Evolutionary conservation across 306 rosid species (phyloP), one percentile per base, ranked within the genome.

Genomic region (Aeschynomene evenia): DNA sequence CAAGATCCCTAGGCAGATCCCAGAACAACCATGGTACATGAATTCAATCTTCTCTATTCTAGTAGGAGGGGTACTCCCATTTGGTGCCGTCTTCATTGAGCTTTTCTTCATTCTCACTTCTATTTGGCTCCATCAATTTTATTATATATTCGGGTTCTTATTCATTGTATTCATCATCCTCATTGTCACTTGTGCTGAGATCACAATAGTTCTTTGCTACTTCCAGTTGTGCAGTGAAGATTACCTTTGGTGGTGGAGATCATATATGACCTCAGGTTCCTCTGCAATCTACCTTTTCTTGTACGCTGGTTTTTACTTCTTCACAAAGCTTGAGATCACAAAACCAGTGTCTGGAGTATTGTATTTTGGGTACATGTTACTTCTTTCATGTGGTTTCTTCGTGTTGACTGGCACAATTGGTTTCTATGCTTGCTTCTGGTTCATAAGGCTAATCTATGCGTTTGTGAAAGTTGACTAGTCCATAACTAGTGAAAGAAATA

Each of bases 221-320:
- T 93, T 93, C 96, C 98, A 90, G 82, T 82, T 92, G n/a, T 92
- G 96, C 76, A 86, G 98, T 31, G 98, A 92, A 79, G 96, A 92
- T 75, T 92, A 92, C 80, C 80, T 26, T 15, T 92, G 98, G 98
- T 92, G 98, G 98, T 92, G 98, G 98, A 87, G 96, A 55, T 89
- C 96, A 2, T 92, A 92, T 58, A 73, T 92, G 71, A 92, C 98
- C 78, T 86, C 96, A 6, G 98, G 98, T 53, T 89, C 98, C 57
- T 92, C 98, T 13, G 96, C 98, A 22, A 73, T 92, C 52, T 92
- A 92, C 72, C 95, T 92, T 75, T 89, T 92, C 83, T 79, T 89
- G 18, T 92, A 92, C 52, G 89, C 98, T 39, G 80, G 85, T 24
- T 92, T 92, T 82, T 92, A 92, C 85, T 92, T 92, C 88, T 89